These are phyloP conservation scores for Mayamaea pseudoterrestris DNA, from an alignment of 108 stramenopile genomes.

Conservation along the genomic window DNA sequence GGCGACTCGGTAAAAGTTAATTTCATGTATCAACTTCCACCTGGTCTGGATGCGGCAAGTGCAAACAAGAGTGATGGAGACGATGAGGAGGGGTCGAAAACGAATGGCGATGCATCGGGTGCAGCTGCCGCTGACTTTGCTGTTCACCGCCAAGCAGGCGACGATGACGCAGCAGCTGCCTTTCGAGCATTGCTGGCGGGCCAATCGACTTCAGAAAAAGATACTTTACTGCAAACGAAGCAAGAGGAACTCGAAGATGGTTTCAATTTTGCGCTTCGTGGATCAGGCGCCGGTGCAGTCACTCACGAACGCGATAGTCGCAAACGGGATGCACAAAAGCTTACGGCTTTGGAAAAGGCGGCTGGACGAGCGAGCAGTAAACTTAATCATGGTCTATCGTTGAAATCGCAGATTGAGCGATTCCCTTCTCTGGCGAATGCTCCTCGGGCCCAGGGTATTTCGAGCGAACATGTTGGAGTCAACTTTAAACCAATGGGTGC, in stretches of 20 bases:
- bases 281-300: conserved; percentile 7
- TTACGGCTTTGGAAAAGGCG: conserved; percentile 60
- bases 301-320: conserved; percentile 17
- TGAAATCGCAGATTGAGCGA: conserved; percentile 61
- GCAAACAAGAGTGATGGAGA: conserved; percentile 4
- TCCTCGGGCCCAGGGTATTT: conserved; percentile 52
- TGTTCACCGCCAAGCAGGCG: conserved; percentile 45
- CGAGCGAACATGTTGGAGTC: conserved; percentile 29
- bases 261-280: background rate
- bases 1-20: conserved; percentile 52
- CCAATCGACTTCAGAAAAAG: conserved; percentile 1
- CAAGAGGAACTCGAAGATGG: background rate
- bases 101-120: background rate
- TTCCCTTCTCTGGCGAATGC: conserved; percentile 76
- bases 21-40: conserved; percentile 73
- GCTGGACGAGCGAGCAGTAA: conserved; percentile 51
- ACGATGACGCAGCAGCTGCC: conserved; percentile 74
- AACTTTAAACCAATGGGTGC: conserved; percentile 71
- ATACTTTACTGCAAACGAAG: background rate
- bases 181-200: conserved; percentile 68
- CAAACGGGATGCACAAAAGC: conserved; percentile 8
- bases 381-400: conserved; percentile 21
- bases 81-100: conserved; percentile 3
- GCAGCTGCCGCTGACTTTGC: background rate
- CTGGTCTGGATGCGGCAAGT: conserved; percentile 23